Evolutionary conservation across 768 basidiomycete genomes (phyloP).

Genomic region (Tricholoma saponaceum): DNA sequence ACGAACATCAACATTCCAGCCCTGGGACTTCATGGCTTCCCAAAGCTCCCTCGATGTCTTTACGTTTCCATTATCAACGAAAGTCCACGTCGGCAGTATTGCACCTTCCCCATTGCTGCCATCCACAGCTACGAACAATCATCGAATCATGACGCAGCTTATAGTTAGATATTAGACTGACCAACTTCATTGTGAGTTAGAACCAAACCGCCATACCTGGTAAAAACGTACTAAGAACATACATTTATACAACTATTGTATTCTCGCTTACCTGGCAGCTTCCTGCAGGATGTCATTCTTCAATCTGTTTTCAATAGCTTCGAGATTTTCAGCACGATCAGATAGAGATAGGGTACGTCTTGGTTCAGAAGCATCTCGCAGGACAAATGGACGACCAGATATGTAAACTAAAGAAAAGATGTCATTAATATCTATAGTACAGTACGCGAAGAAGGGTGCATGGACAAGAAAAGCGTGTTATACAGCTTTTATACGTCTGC

Average conservation of each 20-base stretch:
- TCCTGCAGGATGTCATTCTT: conserved; percentile 92
- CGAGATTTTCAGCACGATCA: conserved; percentile 92
- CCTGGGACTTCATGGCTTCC: conserved; percentile 70
- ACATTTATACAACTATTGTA: not conserved
- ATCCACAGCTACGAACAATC: conserved; percentile 36
- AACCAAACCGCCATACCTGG: conserved; percentile 83
- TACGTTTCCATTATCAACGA: conserved; percentile 80
- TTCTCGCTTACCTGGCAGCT: conserved; percentile 50
- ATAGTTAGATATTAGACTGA: conserved; percentile 24
- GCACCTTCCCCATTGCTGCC: conserved; percentile 62
- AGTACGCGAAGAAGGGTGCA: not conserved
- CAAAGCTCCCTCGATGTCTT: conserved; percentile 86
- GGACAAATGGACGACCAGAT: conserved; percentile 88
- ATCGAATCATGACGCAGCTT: not conserved
- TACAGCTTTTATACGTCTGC: not conserved
- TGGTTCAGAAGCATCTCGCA: conserved; percentile 84
- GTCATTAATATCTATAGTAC: conserved; percentile 8
- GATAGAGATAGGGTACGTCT: conserved; percentile 75
- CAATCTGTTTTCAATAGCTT: conserved; percentile 85
- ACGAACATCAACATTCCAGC: conserved; percentile 89
- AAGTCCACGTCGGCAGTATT: conserved; percentile 91
- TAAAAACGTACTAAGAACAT: not conserved
- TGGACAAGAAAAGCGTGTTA: not conserved
- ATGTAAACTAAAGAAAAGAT: conserved; percentile 60
- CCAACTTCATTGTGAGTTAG: conserved; percentile 93